These are phyloP conservation scores for Podaxis sp. DNA, from an alignment of 768 basidiomycete genomes.

Conservation along the genomic window DNA sequence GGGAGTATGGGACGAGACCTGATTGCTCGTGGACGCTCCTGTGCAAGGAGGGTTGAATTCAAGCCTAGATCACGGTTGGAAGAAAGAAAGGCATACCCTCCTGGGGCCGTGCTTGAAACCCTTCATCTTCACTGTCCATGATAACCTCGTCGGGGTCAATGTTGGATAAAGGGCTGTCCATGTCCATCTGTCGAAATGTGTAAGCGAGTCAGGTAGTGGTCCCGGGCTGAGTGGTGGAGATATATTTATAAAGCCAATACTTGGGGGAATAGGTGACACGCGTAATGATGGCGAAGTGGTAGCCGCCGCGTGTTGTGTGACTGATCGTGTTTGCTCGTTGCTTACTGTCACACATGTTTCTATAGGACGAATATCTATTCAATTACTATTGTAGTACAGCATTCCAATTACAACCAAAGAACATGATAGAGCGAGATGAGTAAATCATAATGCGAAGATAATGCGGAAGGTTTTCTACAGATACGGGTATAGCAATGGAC, in stretches of 20 bases:
- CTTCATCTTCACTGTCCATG: conserved; percentile 41
- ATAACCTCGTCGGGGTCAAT: conserved; percentile 42
- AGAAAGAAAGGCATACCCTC: background rate
- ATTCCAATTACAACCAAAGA: conserved; percentile 11
- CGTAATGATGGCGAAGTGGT: too few species aligned
- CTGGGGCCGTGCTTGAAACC: background rate
- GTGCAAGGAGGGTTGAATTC: conserved; percentile 6
- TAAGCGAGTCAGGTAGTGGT: background rate
- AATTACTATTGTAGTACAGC: conserved; percentile 11
- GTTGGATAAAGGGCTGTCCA: conserved; percentile 13
- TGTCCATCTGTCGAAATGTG: background rate
- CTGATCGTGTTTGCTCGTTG: conserved; percentile 16
- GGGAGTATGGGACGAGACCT: background rate
- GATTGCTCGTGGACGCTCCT: background rate
- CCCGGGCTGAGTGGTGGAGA: background rate
- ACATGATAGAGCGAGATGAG: background rate
- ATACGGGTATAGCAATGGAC: conserved; percentile 4
- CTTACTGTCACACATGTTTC: background rate
- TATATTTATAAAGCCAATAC: background rate
- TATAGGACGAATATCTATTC: background rate
- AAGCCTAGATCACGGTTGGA: background rate
- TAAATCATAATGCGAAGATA: background rate
- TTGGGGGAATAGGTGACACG: too few species aligned
- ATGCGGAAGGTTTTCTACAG: background rate
- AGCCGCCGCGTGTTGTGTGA: background rate